Conservation (phyloP, 2,329 filamentous ascomycete species). For the Macroventuria anomochaeta region DNA sequence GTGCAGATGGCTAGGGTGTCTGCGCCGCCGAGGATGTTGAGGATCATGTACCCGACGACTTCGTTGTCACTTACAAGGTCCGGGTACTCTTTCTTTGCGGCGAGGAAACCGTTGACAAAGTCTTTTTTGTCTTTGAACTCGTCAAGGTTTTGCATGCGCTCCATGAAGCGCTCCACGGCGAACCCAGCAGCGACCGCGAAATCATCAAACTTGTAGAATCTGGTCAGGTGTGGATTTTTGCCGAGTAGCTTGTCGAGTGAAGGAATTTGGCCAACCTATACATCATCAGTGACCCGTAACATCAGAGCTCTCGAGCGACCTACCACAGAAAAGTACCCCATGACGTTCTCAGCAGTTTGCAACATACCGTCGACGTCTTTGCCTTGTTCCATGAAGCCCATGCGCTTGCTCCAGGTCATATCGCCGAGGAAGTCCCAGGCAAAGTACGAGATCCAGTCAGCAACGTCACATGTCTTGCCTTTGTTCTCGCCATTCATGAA, state of each 20-base stretch:
- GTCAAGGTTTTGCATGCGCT: conserved; percentile 27
- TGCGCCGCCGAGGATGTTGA: conserved; percentile 44
- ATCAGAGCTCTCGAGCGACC: background rate
- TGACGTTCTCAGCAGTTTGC: conserved; percentile 46
- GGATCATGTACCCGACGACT: conserved; percentile 43
- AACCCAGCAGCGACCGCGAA: conserved; percentile 32
- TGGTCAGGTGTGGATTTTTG: conserved; percentile 29
- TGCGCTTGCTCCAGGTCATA: conserved; percentile 50
- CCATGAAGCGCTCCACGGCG: conserved; percentile 28
- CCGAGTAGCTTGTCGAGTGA: conserved; percentile 34
- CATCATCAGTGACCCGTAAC: background rate
- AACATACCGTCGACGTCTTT: conserved; percentile 48
- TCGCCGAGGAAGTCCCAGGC: conserved; percentile 47
- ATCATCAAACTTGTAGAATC: conserved; percentile 32
- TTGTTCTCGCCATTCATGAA: conserved; percentile 35
- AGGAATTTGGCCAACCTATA: conserved; percentile 41
- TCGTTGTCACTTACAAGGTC: conserved; percentile 37
- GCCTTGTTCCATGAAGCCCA: conserved; percentile 53
- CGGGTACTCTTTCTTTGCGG: conserved; percentile 25
- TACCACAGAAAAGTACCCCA: conserved; percentile 38
- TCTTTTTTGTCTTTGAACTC: conserved; percentile 28
- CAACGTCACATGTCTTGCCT: conserved; percentile 40
- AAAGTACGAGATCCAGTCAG: conserved; percentile 44
- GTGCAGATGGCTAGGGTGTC: conserved; percentile 38
- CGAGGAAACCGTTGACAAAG: conserved; percentile 32